phyloP scores from a whole-genome alignment of 179 eudicot genomes.

The Dionaea muscipula region DNA sequence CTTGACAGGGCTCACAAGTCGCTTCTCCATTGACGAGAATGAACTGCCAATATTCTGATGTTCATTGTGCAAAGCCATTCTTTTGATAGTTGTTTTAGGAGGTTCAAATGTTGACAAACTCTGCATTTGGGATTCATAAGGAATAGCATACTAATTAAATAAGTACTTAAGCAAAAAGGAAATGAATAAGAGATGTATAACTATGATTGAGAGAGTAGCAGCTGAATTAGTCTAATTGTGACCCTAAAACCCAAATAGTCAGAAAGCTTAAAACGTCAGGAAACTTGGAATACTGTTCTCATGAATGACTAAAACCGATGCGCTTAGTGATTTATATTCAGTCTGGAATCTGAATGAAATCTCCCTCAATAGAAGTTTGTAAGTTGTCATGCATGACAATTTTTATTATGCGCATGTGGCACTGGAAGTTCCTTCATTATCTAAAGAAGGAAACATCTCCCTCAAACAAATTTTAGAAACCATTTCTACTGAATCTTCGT shows the following conservation, averaged over 20 bases:
- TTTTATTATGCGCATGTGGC: too few species aligned
- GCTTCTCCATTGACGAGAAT: conserved; percentile 30
- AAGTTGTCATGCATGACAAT: too few species aligned
- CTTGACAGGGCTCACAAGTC: conserved; percentile 19
- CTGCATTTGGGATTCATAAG: conserved; percentile 31
- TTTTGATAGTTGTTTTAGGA: conserved; percentile 73
- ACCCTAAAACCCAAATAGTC: too few species aligned
- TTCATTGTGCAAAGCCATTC: conserved; percentile 39
- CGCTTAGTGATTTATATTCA: too few species aligned
- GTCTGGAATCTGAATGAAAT: too few species aligned
- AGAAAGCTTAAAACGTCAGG: too few species aligned
- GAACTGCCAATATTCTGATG: conserved; percentile 21
- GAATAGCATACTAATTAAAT: background rate
- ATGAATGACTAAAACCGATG: too few species aligned
- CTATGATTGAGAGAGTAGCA: too few species aligned
- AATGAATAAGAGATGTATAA: background rate
- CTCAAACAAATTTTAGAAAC: background rate
- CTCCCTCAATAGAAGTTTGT: too few species aligned
- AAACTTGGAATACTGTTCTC: too few species aligned
- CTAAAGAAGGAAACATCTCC: background rate
- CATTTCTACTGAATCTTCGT: background rate
- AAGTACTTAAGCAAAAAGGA: background rate
- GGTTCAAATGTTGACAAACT: conserved; percentile 69
- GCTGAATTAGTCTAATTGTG: too few species aligned
- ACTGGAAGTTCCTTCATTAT: background rate